Percentiles rank a stretch among this genome's conserved stretches.
phyloP scores from a whole-genome alignment of 1,284 basidiomycete genomes.

The Cryptococcus sp. region DNA sequence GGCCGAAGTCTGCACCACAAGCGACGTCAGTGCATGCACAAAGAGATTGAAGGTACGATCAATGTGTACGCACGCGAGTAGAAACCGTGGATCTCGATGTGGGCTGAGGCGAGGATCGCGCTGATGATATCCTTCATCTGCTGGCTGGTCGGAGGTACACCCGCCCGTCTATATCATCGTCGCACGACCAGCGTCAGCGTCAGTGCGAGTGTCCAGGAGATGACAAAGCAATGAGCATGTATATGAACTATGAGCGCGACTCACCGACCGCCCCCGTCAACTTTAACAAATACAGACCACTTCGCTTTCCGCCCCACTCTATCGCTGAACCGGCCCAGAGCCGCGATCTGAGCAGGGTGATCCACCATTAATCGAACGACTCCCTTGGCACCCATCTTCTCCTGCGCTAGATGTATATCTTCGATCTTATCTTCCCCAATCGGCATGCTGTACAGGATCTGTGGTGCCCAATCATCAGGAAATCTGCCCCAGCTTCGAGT shows the following conservation, averaged over 20 bases:
- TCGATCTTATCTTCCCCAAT: conserved; percentile 69
- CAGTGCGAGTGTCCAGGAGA: too few species aligned
- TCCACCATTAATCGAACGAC: conserved; percentile 72
- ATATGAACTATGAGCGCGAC: conserved; percentile 35
- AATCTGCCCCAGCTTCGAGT: neutral
- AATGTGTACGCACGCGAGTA: conserved; percentile 64
- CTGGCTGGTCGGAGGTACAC: conserved; percentile 62
- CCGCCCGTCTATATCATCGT: conserved; percentile 66
- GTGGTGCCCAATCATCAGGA: neutral
- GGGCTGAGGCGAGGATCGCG: conserved; percentile 59
- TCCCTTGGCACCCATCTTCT: conserved; percentile 61
- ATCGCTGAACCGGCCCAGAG: conserved; percentile 59
- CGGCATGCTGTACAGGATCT: conserved; percentile 81
- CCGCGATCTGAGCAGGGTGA: conserved; percentile 68
- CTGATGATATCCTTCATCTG: conserved; percentile 63
- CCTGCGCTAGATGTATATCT: conserved; percentile 66
- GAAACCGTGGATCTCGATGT: conserved; percentile 73
- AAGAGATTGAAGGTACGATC: too few species aligned
- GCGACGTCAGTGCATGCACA: neutral
- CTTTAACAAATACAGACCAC: conserved; percentile 79
- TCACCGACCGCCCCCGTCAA: conserved; percentile 75
- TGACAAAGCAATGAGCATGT: neutral
- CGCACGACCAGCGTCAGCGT: neutral
- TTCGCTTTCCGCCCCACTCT: conserved; percentile 48
- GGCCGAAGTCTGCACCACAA: conserved; percentile 46